Evolutionary conservation across 1,284 basidiomycete species (phyloP).

Genomic region (Phellopilus nigrolimitatus): DNA sequence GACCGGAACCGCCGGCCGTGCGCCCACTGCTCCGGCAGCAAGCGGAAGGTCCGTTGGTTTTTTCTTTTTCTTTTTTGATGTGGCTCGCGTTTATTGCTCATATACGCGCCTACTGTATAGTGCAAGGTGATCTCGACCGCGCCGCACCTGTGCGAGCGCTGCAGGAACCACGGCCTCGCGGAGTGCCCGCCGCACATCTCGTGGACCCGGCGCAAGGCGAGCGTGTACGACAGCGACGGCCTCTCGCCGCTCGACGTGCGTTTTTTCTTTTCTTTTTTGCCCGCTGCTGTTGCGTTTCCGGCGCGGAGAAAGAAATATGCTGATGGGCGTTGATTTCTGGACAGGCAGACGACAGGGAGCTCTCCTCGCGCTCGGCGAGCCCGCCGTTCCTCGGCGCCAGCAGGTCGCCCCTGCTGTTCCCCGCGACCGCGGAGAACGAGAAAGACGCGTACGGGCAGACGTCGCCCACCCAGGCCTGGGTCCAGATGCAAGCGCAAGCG

Average conservation of each 20-base stretch:
- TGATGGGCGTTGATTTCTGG: not conserved
- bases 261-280: not conserved
- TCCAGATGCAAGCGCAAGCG: not conserved
- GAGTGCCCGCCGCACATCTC: slow-evolving; percentile 17
- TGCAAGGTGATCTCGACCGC: slow-evolving; percentile 14
- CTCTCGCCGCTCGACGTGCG: slow-evolving; percentile 16
- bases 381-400: not conserved
- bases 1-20: slow-evolving; percentile 17
- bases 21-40: slow-evolving; percentile 15
- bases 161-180: slow-evolving; percentile 10
- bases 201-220: slow-evolving; percentile 12
- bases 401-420: slow-evolving; percentile 3
- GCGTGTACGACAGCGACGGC: slow-evolving; percentile 10
- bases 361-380: slow-evolving; percentile 15
- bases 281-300: not conserved
- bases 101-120: not conserved
- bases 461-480: slow-evolving; percentile 5
- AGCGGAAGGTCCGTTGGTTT: slow-evolving; percentile 13
- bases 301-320: not conserved
- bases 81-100: not conserved
- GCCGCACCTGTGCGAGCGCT: slow-evolving; percentile 15
- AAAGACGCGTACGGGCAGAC: not conserved
- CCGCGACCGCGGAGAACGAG: not conserved
- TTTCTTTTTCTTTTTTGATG: not conserved
- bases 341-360: slow-evolving; percentile 4